These are phyloP conservation scores for Cyclotella cryptica DNA, from an alignment of 108 stramenopile genomes.

Conservation along the genomic window DNA sequence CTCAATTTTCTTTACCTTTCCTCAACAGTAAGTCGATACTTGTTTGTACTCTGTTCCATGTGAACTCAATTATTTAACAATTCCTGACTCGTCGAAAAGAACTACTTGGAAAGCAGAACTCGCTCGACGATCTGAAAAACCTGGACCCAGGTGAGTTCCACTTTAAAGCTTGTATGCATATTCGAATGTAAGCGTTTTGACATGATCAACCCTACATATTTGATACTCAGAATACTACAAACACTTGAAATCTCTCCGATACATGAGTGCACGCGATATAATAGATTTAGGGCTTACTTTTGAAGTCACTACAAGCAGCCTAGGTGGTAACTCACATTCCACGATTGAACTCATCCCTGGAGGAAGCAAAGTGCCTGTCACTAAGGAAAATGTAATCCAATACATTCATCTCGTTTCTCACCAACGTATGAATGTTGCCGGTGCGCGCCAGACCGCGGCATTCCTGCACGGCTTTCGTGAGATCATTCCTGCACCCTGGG, in stretches of 20 bases:
- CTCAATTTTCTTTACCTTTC: conserved; percentile 90
- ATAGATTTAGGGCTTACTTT: conserved; percentile 85
- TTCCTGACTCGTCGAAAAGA: conserved; percentile 9
- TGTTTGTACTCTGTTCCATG: not conserved
- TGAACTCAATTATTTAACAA: not conserved
- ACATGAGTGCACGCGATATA: conserved; percentile 71
- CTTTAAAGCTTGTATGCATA: not conserved
- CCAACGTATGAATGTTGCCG: conserved; percentile 90
- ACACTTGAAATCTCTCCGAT: conserved; percentile 82
- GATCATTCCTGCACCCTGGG: conserved; percentile 93
- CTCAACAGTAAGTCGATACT: conserved; percentile 60
- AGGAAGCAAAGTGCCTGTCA: conserved; percentile 83
- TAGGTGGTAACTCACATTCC: not conserved
- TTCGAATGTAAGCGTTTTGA: not conserved
- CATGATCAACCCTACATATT: not conserved
- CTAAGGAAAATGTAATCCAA: conserved; percentile 87
- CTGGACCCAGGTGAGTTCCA: conserved; percentile 67
- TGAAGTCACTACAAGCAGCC: conserved; percentile 53
- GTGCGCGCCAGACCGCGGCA: conserved; percentile 80
- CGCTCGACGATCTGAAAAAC: conserved; percentile 93
- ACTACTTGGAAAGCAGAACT: conserved; percentile 88
- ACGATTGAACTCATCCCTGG: conserved; percentile 82
- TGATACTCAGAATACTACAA: conserved; percentile 72
- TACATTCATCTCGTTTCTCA: conserved; percentile 95
- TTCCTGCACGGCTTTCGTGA: conserved; percentile 97